Base-by-base conservation (phyloP, 352 stramenopile genomes). In the Lagenidium sp. region DNA sequence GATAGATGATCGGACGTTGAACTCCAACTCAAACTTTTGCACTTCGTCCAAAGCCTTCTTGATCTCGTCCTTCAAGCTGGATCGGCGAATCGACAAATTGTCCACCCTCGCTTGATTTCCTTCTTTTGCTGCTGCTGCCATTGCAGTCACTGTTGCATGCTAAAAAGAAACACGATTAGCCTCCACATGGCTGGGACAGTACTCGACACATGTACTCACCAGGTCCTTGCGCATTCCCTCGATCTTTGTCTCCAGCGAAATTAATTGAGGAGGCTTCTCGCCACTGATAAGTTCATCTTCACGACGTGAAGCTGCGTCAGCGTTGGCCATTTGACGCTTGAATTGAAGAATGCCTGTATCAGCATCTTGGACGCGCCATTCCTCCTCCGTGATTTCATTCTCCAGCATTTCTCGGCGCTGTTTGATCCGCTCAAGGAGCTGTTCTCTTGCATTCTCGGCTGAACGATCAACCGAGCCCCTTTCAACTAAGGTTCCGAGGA, bases 271-370 rank as follows among this genome's bases (percentile, higher is more conserved):
- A 4, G 75, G 71, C 44, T 78, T 80, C 34, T 85, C 72, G 10
- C 79, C 79, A 36, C 75, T 88, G 53, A 91, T 84, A 38, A 91
- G 68, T 20, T 80, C 75, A 49, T 88, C 71, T 38, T 89, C 76
- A 21, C 76, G 68, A 50, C 74, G 82, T 4, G 75, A 80, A 0
- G 73, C 70, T 22, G 70, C 67, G 31, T 75, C 57, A 12, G 70
- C 74, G 26, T 63, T 68, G n/a, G 68, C 55, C 66, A 88, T 81
- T 40, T 91, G 71, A 11, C 58, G 65, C 32, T 65, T 60, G 36
- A 88, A 81, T 46, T 83, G 70, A 6, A 77, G 22, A 10, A 88
- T 83, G 36, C 88, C 68, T 6, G 65, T 74, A 37, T 88, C 64
- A 3, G 80, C 39, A 16, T 67, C 68, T 15, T 64, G 61, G 2